phyloP scores from a whole-genome alignment of 805 yeast genomes.

The Candida multigemmis region DNA sequence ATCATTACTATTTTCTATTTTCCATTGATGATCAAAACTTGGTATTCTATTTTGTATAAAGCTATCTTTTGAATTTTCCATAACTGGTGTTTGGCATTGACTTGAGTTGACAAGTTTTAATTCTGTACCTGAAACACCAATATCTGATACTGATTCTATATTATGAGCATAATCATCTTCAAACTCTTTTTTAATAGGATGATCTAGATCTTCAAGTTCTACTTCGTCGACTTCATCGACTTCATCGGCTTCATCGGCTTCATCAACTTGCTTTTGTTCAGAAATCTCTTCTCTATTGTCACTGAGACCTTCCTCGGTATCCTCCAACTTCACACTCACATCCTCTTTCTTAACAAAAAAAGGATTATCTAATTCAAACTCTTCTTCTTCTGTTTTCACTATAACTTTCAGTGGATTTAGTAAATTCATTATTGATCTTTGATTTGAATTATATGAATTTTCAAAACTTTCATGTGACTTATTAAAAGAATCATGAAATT shows the following conservation, averaged over 20 bases:
- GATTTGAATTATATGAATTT: constrained; percentile 23
- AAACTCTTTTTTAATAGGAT: constrained; percentile 1
- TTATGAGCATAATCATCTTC: neutral
- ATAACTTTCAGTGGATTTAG: constrained; percentile 7
- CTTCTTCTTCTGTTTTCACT: constrained; percentile 4
- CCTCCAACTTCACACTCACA: neutral
- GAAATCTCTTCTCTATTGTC: neutral
- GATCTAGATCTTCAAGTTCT: neutral
- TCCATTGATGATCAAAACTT: constrained; percentile 29
- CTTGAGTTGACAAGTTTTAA: too few relatives aligned
- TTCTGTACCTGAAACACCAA: too few relatives aligned
- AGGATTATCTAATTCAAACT: neutral
- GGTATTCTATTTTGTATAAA: too few relatives aligned
- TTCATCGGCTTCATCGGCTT: neutral
- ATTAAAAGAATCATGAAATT: constrained; percentile 3
- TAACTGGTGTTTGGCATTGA: too few relatives aligned
- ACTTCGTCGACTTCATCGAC: neutral
- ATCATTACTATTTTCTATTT: constrained; percentile 27
- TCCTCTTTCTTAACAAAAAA: neutral
- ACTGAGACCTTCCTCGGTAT: neutral
- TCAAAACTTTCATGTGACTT: constrained; percentile 22
- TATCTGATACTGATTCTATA: too few relatives aligned
- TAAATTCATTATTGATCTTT: constrained; percentile 31
- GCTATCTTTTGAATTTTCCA: too few relatives aligned
- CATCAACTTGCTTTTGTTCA: neutral